A percentile compares a stretch with the other conserved stretches of the same genome.
Conservation (phyloP, 1,139 yeast species). For the Taphrina communis region DNA sequence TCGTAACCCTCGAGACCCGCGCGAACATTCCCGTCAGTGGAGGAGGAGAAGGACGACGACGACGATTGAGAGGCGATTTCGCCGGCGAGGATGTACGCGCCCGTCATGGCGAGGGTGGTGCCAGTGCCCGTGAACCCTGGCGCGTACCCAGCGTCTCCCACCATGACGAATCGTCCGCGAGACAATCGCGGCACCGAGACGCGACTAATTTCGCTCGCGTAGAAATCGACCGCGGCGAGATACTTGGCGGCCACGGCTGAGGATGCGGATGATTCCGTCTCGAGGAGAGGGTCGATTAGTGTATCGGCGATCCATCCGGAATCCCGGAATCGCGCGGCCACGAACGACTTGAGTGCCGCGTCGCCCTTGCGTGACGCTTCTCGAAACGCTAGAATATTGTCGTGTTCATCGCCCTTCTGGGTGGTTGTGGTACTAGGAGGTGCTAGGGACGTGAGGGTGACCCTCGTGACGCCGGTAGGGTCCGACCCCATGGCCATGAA, state of each 20-base stretch:
- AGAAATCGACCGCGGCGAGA: not conserved
- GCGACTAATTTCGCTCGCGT: constrained; percentile 8
- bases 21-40: not conserved
- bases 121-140: constrained; percentile 27
- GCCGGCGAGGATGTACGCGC: constrained; percentile 15
- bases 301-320: constrained; percentile 10
- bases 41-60: not conserved
- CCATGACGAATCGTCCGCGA: constrained; percentile 11
- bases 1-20: constrained; percentile 17
- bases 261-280: too few relatives aligned
- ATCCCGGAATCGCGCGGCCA: not conserved
- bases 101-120: constrained; percentile 21
- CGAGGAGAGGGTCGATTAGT: not conserved
- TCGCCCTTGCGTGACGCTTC: constrained; percentile 3
- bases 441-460: constrained; percentile 2
- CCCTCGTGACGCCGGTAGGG: not conserved
- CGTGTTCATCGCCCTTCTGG: not conserved
- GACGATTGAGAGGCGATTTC: not conserved
- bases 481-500: constrained; percentile 14
- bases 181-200: not conserved
- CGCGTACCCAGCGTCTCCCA: constrained; percentile 29
- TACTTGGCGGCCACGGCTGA: too few relatives aligned
- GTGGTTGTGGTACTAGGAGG: not conserved
- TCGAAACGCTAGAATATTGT: not conserved
- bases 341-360: constrained; percentile 8